Conservation (phyloP, 176 grass and related monocot genomes). For the Eleusine indica region DNA sequence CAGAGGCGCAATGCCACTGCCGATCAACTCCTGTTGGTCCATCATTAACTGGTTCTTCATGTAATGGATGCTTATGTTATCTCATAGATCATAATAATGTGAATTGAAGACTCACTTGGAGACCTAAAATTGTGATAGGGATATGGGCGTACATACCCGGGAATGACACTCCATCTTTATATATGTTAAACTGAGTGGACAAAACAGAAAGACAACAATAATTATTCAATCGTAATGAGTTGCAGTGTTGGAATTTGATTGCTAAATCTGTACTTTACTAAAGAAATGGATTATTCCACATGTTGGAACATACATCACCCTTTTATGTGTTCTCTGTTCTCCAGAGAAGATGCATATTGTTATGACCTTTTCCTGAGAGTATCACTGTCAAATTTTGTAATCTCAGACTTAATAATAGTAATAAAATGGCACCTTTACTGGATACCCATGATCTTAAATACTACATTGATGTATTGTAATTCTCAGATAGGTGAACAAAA, state of each 20-base stretch:
- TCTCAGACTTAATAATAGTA: not conserved
- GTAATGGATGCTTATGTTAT: not conserved
- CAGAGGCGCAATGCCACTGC: too few species aligned
- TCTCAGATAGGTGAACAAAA: slow-evolving; percentile 15
- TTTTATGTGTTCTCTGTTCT: not conserved
- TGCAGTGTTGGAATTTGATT: not conserved
- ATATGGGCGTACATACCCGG: not conserved
- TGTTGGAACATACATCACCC: not conserved
- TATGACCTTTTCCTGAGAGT: slow-evolving; percentile 8
- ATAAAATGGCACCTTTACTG: too few species aligned
- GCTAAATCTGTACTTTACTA: slow-evolving; percentile 7
- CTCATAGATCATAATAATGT: not conserved
- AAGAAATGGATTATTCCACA: not conserved
- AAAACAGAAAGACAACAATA: not conserved
- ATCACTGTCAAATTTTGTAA: slow-evolving; percentile 12
- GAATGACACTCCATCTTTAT: not conserved
- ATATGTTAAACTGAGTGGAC: too few species aligned
- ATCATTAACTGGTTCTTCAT: too few species aligned
- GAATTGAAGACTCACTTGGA: not conserved
- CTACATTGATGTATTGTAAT: not conserved
- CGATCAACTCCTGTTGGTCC: too few species aligned
- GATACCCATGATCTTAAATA: too few species aligned
- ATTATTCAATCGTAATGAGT: slow-evolving; percentile 3
- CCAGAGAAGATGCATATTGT: not conserved
- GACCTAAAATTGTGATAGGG: not conserved